Conservation (phyloP, 2,329 filamentous ascomycete species). For the Fusarium oxysporum region DNA sequence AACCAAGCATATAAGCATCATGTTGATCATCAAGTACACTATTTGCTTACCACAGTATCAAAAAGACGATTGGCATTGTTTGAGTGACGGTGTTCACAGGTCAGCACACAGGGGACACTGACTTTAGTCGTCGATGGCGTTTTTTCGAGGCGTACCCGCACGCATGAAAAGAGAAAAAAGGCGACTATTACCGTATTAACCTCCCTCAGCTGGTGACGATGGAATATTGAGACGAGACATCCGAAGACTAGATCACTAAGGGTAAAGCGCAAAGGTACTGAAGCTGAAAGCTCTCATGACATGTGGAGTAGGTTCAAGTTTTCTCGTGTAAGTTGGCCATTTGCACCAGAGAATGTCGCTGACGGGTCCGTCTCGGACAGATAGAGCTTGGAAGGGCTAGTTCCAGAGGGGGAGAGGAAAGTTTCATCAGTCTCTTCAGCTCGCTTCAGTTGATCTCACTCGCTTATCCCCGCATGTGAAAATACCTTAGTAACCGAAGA, state of each 20-base stretch:
- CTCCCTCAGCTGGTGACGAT: conserved; percentile 23
- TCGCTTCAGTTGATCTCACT: conserved; percentile 14
- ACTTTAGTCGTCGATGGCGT: conserved; percentile 4
- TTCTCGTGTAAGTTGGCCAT: conserved; percentile 3
- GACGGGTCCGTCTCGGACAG: conserved; percentile 32
- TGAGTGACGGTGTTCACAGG: background rate
- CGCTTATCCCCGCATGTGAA: conserved; percentile 12
- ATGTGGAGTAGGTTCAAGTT: conserved; percentile 2
- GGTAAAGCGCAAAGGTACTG: conserved; percentile 10
- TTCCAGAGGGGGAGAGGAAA: conserved; percentile 8
- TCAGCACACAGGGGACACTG: background rate
- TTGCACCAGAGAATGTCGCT: conserved; percentile 21
- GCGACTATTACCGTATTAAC: conserved; percentile 16
- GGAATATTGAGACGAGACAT: conserved; percentile 22
- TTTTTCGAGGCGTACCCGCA: background rate
- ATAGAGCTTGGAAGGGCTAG: background rate
- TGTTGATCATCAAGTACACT: background rate
- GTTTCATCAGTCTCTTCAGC: conserved; percentile 19
- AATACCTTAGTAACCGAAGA: background rate
- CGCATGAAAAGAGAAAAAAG: conserved; percentile 5
- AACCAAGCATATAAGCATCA: conserved; percentile 2
- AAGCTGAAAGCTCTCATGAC: conserved; percentile 11
- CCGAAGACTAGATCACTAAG: conserved; percentile 3
- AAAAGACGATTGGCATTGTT: background rate
- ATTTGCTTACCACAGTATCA: background rate